A percentile compares a stretch with the other conserved stretches of the same genome.
Conservation (phyloP, 2,329 filamentous ascomycete species). For the Sporothrix inflata region DNA sequence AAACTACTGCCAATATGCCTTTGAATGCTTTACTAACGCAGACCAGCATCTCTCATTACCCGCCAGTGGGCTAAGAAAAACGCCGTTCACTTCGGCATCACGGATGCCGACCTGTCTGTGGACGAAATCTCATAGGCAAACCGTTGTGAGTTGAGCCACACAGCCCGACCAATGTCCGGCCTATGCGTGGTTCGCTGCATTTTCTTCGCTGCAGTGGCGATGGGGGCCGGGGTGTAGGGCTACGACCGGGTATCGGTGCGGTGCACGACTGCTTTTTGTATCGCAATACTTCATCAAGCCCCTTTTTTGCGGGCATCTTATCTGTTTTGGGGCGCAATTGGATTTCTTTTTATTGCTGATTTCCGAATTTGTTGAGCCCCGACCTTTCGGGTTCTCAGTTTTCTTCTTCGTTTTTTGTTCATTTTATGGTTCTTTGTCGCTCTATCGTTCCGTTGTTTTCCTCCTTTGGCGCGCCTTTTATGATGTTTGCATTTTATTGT, state of each 20-base stretch:
- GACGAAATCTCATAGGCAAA: slow-evolving; percentile 49
- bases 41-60: slow-evolving; percentile 81
- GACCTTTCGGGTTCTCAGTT: neutral
- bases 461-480: slow-evolving; percentile 8
- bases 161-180: too few species aligned
- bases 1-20: neutral
- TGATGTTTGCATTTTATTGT: slow-evolving; percentile 26
- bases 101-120: slow-evolving; percentile 53
- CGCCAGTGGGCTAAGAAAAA: slow-evolving; percentile 93
- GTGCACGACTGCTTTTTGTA: neutral
- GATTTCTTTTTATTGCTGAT: neutral
- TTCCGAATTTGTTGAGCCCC: neutral
- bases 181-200: neutral
- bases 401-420: neutral
- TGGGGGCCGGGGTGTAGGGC: neutral
- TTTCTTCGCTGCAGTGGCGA: neutral
- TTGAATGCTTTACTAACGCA: neutral
- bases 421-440: neutral
- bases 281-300: neutral
- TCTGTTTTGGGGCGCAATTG: neutral
- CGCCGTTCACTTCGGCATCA: slow-evolving; percentile 59
- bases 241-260: neutral
- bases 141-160: neutral
- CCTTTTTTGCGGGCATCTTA: neutral
- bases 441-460: neutral